These are phyloP conservation scores for Beauveria varroae DNA, from an alignment of 2,329 filamentous ascomycete species.

Conservation along the genomic window DNA sequence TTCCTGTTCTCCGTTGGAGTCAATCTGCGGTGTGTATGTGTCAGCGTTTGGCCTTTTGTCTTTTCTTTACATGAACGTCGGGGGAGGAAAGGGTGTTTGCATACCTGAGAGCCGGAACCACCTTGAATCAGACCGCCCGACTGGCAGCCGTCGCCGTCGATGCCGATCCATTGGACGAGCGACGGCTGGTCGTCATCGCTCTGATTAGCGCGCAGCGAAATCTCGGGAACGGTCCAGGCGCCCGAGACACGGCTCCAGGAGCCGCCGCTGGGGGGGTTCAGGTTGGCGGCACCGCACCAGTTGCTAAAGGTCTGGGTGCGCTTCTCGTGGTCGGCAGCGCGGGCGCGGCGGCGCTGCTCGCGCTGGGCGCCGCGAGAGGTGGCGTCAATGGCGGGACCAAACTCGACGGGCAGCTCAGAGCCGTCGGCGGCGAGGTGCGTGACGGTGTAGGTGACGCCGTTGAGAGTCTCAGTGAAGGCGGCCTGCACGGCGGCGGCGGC, in stretches of 20 bases:
- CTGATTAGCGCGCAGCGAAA: background rate
- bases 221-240: background rate
- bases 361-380: background rate
- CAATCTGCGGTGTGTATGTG: background rate
- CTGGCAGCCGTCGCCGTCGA: slow-evolving; percentile 4
- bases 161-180: slow-evolving; percentile 3
- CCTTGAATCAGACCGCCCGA: background rate
- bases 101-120: background rate
- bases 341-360: slow-evolving; percentile 23
- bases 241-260: background rate
- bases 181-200: background rate
- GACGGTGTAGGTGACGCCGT: slow-evolving; percentile 8
- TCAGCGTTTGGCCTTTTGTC: background rate
- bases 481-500: background rate
- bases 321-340: slow-evolving; percentile 23
- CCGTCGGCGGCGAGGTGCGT: slow-evolving; percentile 2
- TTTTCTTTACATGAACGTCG: background rate
- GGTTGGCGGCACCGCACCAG: slow-evolving; percentile 6
- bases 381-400: background rate
- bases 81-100: background rate
- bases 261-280: background rate
- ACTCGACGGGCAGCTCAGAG: slow-evolving; percentile 5
- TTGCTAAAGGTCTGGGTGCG: background rate
- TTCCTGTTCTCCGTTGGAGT: background rate
- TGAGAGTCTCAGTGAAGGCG: background rate